Conservation (phyloP, 2,329 filamentous ascomycete genomes). For the Talaromyces sp. region DNA sequence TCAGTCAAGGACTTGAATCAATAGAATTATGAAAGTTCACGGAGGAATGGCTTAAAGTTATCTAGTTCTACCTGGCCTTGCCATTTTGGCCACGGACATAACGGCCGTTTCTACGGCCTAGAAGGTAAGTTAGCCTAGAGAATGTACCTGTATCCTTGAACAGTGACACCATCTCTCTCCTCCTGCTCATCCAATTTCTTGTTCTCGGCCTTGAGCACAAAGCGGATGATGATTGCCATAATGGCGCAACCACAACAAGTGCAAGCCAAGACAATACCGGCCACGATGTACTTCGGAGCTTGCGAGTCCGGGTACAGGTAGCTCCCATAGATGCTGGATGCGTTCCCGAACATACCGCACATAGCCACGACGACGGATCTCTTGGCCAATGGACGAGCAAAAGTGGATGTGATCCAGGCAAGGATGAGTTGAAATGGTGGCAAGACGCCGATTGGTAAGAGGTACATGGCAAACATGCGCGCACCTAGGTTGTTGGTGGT, state of each 20-base stretch:
- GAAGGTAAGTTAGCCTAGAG: not conserved
- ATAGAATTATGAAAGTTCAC: not conserved
- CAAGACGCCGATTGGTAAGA: not conserved
- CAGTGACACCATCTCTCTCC: not conserved
- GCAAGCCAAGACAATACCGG: not conserved
- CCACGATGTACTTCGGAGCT: not conserved
- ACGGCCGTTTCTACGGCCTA: not conserved
- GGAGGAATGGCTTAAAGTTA: not conserved
- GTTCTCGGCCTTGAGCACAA: not conserved
- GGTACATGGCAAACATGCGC: not conserved
- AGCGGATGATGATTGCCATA: not conserved
- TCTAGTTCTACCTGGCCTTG: not conserved
- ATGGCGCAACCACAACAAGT: not conserved
- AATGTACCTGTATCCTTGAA: not conserved
- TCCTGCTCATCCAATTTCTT: not conserved
- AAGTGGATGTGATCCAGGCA: not conserved
- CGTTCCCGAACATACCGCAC: not conserved
- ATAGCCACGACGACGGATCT: not conserved
- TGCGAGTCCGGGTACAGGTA: not conserved
- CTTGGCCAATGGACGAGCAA: not conserved
- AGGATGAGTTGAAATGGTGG: not conserved
- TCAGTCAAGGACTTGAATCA: not conserved
- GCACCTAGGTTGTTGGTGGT: not conserved
- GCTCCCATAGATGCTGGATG: not conserved
- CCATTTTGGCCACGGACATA: not conserved